Conservation (phyloP, 768 basidiomycete species). For the Trametes gibbosa region DNA sequence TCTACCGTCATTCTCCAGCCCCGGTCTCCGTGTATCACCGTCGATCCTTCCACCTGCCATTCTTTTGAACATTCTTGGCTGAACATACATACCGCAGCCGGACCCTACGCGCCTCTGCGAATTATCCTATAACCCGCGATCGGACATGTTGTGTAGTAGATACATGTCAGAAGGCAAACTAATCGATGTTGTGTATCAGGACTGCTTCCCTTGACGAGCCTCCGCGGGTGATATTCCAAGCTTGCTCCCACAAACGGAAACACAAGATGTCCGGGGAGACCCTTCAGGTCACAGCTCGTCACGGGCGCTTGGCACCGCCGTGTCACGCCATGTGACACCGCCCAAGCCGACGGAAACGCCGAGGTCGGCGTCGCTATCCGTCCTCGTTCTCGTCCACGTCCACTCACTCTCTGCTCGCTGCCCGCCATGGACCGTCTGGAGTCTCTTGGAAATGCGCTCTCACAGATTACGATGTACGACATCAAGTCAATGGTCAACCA, state of each 20-base stretch:
- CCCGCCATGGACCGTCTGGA: conserved; percentile 76
- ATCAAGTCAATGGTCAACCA: conserved; percentile 94
- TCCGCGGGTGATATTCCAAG: too few species aligned
- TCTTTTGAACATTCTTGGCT: conserved; percentile 15
- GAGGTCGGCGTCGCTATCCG: conserved; percentile 9
- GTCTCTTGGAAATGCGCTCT: conserved; percentile 69
- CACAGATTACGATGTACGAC: conserved; percentile 87
- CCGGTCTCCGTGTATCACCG: conserved; percentile 5
- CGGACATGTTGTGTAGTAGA: conserved; percentile 20
- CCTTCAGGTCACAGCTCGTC: too few species aligned
- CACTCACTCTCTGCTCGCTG: conserved; percentile 12
- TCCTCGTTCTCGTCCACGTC: conserved; percentile 12
- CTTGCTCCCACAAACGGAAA: too few species aligned
- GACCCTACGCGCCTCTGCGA: conserved; percentile 7
- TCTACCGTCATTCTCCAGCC: background rate
- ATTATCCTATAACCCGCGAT: conserved; percentile 8
- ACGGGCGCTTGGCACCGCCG: conserved; percentile 9
- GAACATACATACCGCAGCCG: conserved; percentile 1
- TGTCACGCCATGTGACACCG: background rate
- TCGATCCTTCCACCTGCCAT: conserved; percentile 13
- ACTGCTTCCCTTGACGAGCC: too few species aligned
- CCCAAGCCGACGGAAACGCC: background rate
- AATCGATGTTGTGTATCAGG: conserved; percentile 14
- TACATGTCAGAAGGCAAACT: conserved; percentile 15
- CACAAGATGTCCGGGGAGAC: too few species aligned